Evolutionary conservation across 2,329 filamentous ascomycete genomes (phyloP).

Genomic region (Cercospora janseana): DNA sequence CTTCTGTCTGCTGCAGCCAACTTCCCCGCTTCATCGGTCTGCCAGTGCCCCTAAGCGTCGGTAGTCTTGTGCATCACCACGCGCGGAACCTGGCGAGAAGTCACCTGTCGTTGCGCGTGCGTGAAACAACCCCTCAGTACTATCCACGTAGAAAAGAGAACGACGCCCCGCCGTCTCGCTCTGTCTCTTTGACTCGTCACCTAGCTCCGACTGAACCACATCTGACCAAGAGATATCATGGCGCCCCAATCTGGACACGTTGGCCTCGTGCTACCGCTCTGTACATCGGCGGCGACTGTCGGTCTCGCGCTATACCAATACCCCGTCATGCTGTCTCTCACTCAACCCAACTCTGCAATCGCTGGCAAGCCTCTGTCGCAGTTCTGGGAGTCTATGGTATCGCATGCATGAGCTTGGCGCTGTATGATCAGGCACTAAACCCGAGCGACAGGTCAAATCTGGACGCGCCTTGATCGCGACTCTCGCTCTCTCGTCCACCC

Average conservation of each 20-base stretch:
- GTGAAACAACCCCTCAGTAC: slow-evolving; percentile 3
- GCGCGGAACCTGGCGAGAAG: not conserved
- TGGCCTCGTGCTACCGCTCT: slow-evolving; percentile 34
- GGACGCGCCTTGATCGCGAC: slow-evolving; percentile 25
- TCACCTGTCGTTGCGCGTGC: not conserved
- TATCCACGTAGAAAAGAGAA: slow-evolving; percentile 1
- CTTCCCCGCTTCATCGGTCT: slow-evolving; percentile 10
- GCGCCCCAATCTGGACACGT: slow-evolving; percentile 31
- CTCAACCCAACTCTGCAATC: slow-evolving; percentile 22
- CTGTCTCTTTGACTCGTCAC: not conserved
- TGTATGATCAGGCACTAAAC: not conserved
- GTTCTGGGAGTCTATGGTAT: slow-evolving; percentile 30
- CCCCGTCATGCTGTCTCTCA: slow-evolving; percentile 31
- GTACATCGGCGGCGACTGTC: slow-evolving; percentile 34
- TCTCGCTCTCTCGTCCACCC: slow-evolving; percentile 23
- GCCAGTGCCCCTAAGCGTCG: slow-evolving; percentile 18
- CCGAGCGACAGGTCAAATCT: slow-evolving; percentile 22
- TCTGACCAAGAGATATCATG: slow-evolving; percentile 20
- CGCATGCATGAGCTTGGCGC: not conserved
- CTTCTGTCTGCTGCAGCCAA: slow-evolving; percentile 10
- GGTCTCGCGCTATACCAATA: slow-evolving; percentile 34
- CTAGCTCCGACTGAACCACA: not conserved
- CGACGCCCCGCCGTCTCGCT: not conserved
- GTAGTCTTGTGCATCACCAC: slow-evolving; percentile 18
- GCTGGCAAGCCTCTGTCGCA: slow-evolving; percentile 30